Base-by-base conservation (phyloP, 345 rosid genomes). In the Eucalyptus regnans region DNA sequence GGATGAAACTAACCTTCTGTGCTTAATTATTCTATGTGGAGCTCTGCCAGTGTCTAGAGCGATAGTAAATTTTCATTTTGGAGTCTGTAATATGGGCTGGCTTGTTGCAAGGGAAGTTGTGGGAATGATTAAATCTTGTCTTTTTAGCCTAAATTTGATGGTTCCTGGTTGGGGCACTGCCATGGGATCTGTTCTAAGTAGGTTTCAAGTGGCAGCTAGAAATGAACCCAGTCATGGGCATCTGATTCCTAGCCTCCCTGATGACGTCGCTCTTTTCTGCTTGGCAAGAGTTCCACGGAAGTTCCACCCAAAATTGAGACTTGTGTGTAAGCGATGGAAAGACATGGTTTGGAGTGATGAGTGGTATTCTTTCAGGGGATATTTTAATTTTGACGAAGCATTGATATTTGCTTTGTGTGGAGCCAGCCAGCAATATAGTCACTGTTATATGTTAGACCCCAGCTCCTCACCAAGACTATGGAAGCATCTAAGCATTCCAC, bases 241-340 rank as follows among this genome's bases (percentile, higher is more conserved):
- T 37, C 41, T 37, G 41, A 37, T 37, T 37, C 41, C 41, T 37
- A 37, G 41, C 4, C 41, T 97, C 85, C 99, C 99, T 4, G 95
- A 96, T 80, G 99, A 96, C 89, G 90, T 96, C 29, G 89, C 93
- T 6, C 91, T 92, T 68, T 91, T 91, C 52, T 97, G 97, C 91
- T 92, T 95, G 91, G 98, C 97, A 62, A 94, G 97, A 91, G 94
- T 96, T 87, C 96, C 98, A 33, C 88, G 99, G 87, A 91, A 87
- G 88, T 91, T 90, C 79, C 97, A 50, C 92, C 9, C 1, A 20
- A 91, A 88, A 43, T 89, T 94, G 46, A 94, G 93, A 62, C 91
- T 93, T 88, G 95, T 95, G 88, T 95, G 94, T 41, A 93, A 91
- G 87, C 88, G 91, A 92, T 95, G 96, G 96, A 91, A 93, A 89